These are phyloP conservation scores for Ophiostoma sp. DNA, from an alignment of 2,329 filamentous ascomycete genomes.

Conservation along the genomic window DNA sequence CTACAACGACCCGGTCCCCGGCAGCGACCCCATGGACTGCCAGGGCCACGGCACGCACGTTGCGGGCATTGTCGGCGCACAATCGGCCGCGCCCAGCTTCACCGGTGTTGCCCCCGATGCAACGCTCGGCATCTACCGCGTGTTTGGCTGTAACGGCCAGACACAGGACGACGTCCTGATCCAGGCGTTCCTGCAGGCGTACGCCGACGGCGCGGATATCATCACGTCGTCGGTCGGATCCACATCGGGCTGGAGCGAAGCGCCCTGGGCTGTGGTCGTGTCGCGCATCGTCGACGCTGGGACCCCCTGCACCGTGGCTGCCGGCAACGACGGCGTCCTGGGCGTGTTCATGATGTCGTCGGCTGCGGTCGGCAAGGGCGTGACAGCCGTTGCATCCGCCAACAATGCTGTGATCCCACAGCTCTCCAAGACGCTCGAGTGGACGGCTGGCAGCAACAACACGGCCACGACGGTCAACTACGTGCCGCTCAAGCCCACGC, in stretches of 20 bases:
- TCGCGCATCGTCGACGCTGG: conserved; percentile 49
- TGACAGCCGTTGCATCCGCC: conserved; percentile 31
- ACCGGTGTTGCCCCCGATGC: conserved; percentile 30
- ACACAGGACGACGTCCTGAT: conserved; percentile 52
- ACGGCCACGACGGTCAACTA: conserved; percentile 8
- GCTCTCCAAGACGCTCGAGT: background rate
- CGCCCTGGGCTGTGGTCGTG: conserved; percentile 46
- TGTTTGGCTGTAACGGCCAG: conserved; percentile 24
- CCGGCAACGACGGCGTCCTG: conserved; percentile 41
- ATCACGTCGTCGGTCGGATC: conserved; percentile 52
- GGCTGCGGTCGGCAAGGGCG: conserved; percentile 32
- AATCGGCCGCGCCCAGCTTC: conserved; percentile 16
- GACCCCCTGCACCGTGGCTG: conserved; percentile 48
- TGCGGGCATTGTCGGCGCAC: conserved; percentile 27
- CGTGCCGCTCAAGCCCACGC: conserved; percentile 23
- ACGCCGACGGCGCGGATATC: conserved; percentile 52
- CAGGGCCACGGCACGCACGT: conserved; percentile 26
- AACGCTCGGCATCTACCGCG: conserved; percentile 28
- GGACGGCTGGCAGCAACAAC: background rate
- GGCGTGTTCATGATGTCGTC: conserved; percentile 30
- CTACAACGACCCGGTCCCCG: conserved; percentile 10
- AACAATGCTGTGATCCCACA: background rate
- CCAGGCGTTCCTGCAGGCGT: conserved; percentile 54
- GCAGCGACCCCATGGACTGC: conserved; percentile 28
- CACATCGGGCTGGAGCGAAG: conserved; percentile 47